Evolutionary conservation across 140 eudicot genomes (phyloP).

Genomic region (Erigeron philadelphicus): DNA sequence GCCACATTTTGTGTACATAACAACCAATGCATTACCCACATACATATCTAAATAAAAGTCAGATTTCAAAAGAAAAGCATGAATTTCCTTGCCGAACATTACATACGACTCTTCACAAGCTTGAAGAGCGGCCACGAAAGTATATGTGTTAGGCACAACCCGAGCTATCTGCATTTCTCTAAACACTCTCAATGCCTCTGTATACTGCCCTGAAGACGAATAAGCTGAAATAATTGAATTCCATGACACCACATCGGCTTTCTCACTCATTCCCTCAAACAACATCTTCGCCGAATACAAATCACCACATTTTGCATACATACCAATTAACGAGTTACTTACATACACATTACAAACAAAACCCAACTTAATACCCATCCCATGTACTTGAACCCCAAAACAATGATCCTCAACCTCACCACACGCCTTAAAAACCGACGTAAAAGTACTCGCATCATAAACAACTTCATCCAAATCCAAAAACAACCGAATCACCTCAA

Average conservation of each 20-base stretch:
- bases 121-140: slow-evolving; percentile 62
- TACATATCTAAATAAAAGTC: slow-evolving; percentile 32
- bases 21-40: slow-evolving; percentile 66
- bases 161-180: slow-evolving; percentile 45
- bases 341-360: slow-evolving; percentile 41
- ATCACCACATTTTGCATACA: slow-evolving; percentile 60
- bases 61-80: slow-evolving; percentile 56
- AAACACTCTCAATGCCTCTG: slow-evolving; percentile 40
- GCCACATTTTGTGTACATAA: slow-evolving; percentile 50
- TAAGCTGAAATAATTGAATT: slow-evolving; percentile 62
- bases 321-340: slow-evolving; percentile 54
- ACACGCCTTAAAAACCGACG: slow-evolving; percentile 56
- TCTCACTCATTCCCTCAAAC: slow-evolving; percentile 34
- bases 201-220: slow-evolving; percentile 24
- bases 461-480: slow-evolving; percentile 47
- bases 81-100: slow-evolving; percentile 47
- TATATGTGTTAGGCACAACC: slow-evolving; percentile 54
- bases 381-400: slow-evolving; percentile 63
- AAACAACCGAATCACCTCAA: slow-evolving; percentile 43
- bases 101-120: slow-evolving; percentile 51
- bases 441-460: slow-evolving; percentile 56
- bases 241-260: slow-evolving; percentile 74
- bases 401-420: slow-evolving; percentile 34
- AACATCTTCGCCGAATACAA: slow-evolving; percentile 33
- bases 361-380: slow-evolving; percentile 51